These are phyloP conservation scores for Tephrocybe sp. DNA, from an alignment of 768 basidiomycete species.

Conservation along the genomic window DNA sequence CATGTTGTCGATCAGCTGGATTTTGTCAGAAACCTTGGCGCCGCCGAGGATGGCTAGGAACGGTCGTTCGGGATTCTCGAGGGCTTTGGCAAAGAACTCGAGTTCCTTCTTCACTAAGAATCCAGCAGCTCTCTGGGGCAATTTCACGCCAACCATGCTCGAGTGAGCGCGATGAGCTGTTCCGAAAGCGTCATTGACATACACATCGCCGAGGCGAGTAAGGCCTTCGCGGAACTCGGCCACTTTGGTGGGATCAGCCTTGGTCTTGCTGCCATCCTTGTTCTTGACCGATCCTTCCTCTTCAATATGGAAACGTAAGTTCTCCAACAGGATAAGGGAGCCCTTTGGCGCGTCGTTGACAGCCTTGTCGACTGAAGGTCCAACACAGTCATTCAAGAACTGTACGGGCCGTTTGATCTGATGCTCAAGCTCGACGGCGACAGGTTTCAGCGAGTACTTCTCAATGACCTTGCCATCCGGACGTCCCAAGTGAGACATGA, in stretches of 20 bases:
- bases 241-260: conserved; percentile 84
- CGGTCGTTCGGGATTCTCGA: conserved; percentile 91
- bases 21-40: conserved; percentile 99
- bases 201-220: conserved; percentile 92
- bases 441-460: conserved; percentile 90
- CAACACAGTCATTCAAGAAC: conserved; percentile 86
- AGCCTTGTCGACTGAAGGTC: conserved; percentile 77
- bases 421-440: conserved; percentile 77
- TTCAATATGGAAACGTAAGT: conserved; percentile 97
- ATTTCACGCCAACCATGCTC: conserved; percentile 95
- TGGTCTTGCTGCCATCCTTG: conserved; percentile 91
- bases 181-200: conserved; percentile 98
- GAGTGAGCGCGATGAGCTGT: conserved; percentile 99
- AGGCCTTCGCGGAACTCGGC: conserved; percentile 84
- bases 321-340: conserved; percentile 89
- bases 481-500: conserved; percentile 98
- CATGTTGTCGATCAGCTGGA: conserved; percentile 98
- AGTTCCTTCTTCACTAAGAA: conserved; percentile 99
- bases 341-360: conserved; percentile 67
- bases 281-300: conserved; percentile 96
- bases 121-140: conserved; percentile 90
- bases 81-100: conserved; percentile 97
- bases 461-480: conserved; percentile 89
- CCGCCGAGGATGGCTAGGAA: conserved; percentile 99
- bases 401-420: conserved; percentile 71